Conservation (phyloP, 148 eudicot genomes). For the Chenopodium quinoa region DNA sequence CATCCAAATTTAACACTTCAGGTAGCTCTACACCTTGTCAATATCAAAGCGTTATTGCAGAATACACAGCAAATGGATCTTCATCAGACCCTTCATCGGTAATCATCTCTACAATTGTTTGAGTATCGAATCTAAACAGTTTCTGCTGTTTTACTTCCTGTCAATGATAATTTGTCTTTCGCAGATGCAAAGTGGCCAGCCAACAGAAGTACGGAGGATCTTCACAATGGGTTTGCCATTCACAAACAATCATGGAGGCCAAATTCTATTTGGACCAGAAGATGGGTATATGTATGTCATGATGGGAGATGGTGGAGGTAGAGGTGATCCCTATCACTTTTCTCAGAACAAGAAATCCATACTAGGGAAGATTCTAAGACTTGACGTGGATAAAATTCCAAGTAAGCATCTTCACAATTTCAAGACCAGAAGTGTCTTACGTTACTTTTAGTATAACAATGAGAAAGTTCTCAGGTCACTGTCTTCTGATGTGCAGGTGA, state of each 20-base stretch:
- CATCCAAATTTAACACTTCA: conserved; percentile 49
- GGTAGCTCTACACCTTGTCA: conserved; percentile 56
- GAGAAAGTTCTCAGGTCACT: neutral
- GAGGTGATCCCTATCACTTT: conserved; percentile 64
- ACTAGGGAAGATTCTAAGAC: conserved; percentile 80
- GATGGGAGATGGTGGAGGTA: conserved; percentile 86
- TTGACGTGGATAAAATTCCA: conserved; percentile 72
- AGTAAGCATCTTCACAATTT: conserved; percentile 42
- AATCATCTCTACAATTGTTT: conserved; percentile 19
- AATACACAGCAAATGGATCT: conserved; percentile 75
- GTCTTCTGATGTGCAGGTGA: conserved; percentile 37
- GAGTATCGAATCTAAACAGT: neutral
- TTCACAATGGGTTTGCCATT: conserved; percentile 84
- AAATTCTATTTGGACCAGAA: conserved; percentile 72
- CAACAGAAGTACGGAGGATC: conserved; percentile 67
- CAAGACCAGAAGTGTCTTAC: neutral
- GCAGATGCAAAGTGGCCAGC: conserved; percentile 58
- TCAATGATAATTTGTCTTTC: neutral
- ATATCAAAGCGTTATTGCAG: conserved; percentile 71
- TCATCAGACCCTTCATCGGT: conserved; percentile 61
- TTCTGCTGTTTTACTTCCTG: neutral
- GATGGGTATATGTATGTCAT: conserved; percentile 80
- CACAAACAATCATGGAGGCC: conserved; percentile 66
- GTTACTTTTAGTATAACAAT: neutral
- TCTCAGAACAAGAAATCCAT: conserved; percentile 89